These are phyloP conservation scores for Alnus glutinosa DNA, from an alignment of 306 rosid species.

Conservation along the genomic window DNA sequence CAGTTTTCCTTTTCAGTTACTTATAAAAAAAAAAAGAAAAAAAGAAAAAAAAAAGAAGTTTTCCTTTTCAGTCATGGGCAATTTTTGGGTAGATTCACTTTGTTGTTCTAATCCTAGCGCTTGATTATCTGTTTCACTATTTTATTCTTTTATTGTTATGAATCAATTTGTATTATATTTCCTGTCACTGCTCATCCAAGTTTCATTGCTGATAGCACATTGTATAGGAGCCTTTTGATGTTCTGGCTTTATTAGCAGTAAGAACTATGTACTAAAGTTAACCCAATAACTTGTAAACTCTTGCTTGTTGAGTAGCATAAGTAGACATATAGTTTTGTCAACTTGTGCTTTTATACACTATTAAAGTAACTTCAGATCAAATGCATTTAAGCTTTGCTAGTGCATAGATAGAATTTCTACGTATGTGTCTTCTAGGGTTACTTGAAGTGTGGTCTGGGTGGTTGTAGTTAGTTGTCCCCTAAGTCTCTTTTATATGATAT, in stretches of 20 bases:
- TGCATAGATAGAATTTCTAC: background rate
- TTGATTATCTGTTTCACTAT: background rate
- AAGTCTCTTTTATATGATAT: slow-evolving; percentile 1
- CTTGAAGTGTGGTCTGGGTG: background rate
- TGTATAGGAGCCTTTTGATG: background rate
- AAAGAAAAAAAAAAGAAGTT: background rate
- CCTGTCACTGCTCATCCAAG: background rate
- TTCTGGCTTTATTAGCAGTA: background rate
- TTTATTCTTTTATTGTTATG: background rate
- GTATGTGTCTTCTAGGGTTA: background rate
- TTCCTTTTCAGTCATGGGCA: background rate
- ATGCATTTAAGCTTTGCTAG: background rate
- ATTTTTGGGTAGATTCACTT: background rate
- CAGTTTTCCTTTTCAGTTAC: background rate
- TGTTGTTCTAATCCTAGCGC: background rate
- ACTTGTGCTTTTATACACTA: background rate
- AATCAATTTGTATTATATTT: background rate
- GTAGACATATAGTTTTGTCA: background rate
- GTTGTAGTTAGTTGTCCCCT: background rate
- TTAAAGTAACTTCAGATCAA: background rate
- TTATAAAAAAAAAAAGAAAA: no score
- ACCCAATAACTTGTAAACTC: background rate
- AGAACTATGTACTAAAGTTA: background rate
- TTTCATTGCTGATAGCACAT: background rate
- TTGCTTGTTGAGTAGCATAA: background rate